Evolutionary conservation across 768 basidiomycete genomes (phyloP).

Genomic region (Leccinum boreale): DNA sequence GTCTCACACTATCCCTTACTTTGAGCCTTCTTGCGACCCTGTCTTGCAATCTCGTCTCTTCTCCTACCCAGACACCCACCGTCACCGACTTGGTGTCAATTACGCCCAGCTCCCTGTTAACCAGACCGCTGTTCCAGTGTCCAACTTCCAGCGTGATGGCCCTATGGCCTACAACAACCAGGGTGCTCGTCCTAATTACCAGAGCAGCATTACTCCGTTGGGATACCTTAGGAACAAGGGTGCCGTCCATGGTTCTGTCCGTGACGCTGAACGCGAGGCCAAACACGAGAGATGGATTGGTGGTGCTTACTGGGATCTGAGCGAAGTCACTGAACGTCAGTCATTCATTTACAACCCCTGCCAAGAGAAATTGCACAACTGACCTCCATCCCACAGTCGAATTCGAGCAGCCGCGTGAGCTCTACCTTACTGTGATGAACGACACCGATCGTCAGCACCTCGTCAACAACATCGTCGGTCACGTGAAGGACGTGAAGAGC

Average conservation of each 20-base stretch:
- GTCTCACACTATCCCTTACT: constrained; percentile 81
- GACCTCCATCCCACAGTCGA: constrained; percentile 48
- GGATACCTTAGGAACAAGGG: constrained; percentile 52
- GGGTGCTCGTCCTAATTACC: constrained; percentile 85
- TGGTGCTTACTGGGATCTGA: constrained; percentile 63
- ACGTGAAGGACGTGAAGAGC: constrained; percentile 61
- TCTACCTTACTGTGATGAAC: constrained; percentile 68
- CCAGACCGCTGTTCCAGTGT: constrained; percentile 63
- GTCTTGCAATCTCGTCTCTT: constrained; percentile 93
- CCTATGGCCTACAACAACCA: constrained; percentile 66
- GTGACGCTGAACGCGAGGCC: constrained; percentile 36
- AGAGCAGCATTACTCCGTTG: constrained; percentile 72
- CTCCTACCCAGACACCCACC: constrained; percentile 90
- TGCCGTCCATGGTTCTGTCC: constrained; percentile 39
- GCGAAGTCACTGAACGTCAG: constrained; percentile 79
- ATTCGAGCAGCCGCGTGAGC: constrained; percentile 77
- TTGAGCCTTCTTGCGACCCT: constrained; percentile 89
- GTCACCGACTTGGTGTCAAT: constrained; percentile 77
- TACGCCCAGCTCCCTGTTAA: constrained; percentile 90
- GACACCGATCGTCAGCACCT: constrained; percentile 58
- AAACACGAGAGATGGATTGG: constrained; percentile 78
- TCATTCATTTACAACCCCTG: constrained; percentile 8
- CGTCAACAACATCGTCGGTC: constrained; percentile 63
- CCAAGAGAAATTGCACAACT: background rate
- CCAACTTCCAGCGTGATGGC: constrained; percentile 95